These are phyloP conservation scores for Xylariaceae sp. DNA, from an alignment of 2,329 filamentous ascomycete species.

Conservation along the genomic window DNA sequence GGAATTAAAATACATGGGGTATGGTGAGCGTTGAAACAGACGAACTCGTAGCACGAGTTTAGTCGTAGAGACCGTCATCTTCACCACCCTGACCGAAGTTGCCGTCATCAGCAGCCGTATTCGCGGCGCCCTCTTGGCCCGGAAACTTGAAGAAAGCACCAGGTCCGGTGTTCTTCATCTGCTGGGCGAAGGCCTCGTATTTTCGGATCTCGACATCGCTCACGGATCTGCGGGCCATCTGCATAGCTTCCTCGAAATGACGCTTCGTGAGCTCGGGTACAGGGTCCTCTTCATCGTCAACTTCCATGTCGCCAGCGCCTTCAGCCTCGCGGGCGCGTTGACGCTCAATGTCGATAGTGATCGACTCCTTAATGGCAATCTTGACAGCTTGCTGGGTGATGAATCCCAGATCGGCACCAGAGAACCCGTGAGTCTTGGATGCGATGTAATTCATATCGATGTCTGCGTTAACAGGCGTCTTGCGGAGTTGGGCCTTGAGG, in stretches of 20 bases:
- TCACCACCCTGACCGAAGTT: conserved; percentile 82
- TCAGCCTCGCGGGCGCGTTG: conserved; percentile 86
- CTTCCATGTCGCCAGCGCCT: conserved; percentile 74
- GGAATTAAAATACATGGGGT: conserved; percentile 45
- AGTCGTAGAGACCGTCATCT: conserved; percentile 97
- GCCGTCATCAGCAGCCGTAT: conserved; percentile 56
- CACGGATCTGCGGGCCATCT: conserved; percentile 86
- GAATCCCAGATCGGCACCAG: conserved; percentile 98
- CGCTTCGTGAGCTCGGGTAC: conserved; percentile 93
- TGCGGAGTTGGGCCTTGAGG: conserved; percentile 92
- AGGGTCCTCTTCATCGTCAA: conserved; percentile 85
- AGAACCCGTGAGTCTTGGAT: conserved; percentile 97
- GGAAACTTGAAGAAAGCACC: conserved; percentile 99
- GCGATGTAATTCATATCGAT: conserved; percentile 90
- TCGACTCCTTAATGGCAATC: conserved; percentile 98
- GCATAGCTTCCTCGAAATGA: conserved; percentile 99
- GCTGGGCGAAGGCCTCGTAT: conserved; percentile 97
- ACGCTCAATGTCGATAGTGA: conserved; percentile 83
- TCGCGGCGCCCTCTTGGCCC: conserved; percentile 65
- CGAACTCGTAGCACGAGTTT: conserved; percentile 38
- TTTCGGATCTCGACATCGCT: conserved; percentile 95
- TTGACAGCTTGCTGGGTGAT: conserved; percentile 98
- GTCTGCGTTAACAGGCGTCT: conserved; percentile 86
- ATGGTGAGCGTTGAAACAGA: conserved; percentile 11
- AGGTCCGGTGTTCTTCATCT: conserved; percentile 96